These are phyloP conservation scores for Umbelopsis isabellina DNA, from an alignment of 192 early-diverging fungal genomes.

Conservation along the genomic window DNA sequence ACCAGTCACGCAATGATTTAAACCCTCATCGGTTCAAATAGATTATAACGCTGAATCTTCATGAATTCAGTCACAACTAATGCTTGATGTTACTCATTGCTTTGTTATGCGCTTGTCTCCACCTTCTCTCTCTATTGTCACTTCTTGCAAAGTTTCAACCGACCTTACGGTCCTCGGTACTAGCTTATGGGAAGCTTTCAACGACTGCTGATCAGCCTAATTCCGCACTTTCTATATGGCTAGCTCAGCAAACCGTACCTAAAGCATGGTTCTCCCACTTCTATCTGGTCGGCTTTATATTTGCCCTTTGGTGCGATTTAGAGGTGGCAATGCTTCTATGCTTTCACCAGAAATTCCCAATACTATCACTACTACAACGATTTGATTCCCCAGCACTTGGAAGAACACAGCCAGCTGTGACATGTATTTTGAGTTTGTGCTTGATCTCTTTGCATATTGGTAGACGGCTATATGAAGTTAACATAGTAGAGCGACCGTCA, in stretches of 20 bases:
- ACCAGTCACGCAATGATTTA: too few relatives aligned
- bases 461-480: constrained; percentile 53
- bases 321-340: constrained; percentile 22
- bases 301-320: constrained; percentile 29
- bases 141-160: constrained; percentile 27
- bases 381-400: constrained; percentile 16
- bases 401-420: background rate
- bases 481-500: constrained; percentile 50
- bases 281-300: constrained; percentile 48
- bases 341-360: background rate
- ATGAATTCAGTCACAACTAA: too few relatives aligned
- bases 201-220: constrained; percentile 22
- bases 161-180: constrained; percentile 27
- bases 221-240: background rate
- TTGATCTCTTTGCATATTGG: constrained; percentile 43
- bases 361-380: constrained; percentile 19
- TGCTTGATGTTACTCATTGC: constrained; percentile 27
- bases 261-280: constrained; percentile 60
- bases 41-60: too few relatives aligned
- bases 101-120: constrained; percentile 25
- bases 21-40: too few relatives aligned
- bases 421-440: constrained; percentile 33
- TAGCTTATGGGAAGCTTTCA: constrained; percentile 43
- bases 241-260: constrained; percentile 40
- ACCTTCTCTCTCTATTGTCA: constrained; percentile 4